Evolutionary conservation across 805 yeast species (phyloP).

Genomic region (Saccharomycopsis sp.): DNA sequence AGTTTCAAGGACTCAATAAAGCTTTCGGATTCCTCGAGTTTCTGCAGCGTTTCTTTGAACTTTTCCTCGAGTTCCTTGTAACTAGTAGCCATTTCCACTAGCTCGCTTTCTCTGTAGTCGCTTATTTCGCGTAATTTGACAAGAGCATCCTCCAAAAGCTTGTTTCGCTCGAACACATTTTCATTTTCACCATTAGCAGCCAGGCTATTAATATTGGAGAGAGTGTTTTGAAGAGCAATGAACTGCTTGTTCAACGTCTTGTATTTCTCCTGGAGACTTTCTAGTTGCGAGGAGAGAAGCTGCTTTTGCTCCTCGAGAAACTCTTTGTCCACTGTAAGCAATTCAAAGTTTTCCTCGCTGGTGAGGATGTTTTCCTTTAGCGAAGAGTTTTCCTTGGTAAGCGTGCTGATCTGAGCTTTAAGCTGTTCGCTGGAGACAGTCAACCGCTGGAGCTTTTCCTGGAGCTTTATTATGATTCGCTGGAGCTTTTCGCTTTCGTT

Average conservation of each 20-base stretch:
- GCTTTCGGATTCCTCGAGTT: conserved; percentile 19
- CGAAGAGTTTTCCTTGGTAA: conserved; percentile 29
- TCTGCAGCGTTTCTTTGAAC: conserved; percentile 13
- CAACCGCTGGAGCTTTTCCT: conserved; percentile 36
- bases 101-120: conserved; percentile 25
- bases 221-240: conserved; percentile 31
- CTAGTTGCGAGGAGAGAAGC: conserved; percentile 26
- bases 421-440: conserved; percentile 28
- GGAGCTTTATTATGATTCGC: conserved; percentile 37
- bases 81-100: conserved; percentile 24
- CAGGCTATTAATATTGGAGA: conserved; percentile 16
- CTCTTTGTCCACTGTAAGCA: conserved; percentile 39
- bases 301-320: conserved; percentile 32
- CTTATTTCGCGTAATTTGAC: conserved; percentile 29
- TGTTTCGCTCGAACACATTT: conserved; percentile 27
- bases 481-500: conserved; percentile 21
- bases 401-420: conserved; percentile 22
- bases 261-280: conserved; percentile 28
- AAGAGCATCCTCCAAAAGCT: conserved; percentile 37
- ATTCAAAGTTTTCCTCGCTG: conserved; percentile 30
- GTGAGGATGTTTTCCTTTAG: conserved; percentile 21
- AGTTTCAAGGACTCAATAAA: conserved; percentile 26
- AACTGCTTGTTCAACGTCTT: conserved; percentile 30
- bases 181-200: conserved; percentile 19
- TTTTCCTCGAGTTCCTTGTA: conserved; percentile 8